These are phyloP conservation scores for Sclerotinia subarctica DNA, from an alignment of 2,329 filamentous ascomycete species.

Conservation along the genomic window DNA sequence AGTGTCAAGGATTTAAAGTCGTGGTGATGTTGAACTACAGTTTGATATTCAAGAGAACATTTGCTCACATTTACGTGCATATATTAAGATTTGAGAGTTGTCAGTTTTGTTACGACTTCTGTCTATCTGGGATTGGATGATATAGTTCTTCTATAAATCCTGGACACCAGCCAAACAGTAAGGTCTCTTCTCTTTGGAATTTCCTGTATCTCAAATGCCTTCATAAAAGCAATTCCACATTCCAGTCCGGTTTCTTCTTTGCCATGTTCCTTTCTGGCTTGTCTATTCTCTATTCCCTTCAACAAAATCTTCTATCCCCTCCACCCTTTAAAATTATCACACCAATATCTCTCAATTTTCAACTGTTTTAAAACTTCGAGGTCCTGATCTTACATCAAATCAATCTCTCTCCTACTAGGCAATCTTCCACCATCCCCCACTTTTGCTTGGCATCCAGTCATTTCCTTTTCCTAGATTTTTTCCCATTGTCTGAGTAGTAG, in stretches of 20 bases:
- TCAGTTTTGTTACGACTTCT: too few species aligned
- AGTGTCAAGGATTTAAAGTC: background rate
- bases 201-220: background rate
- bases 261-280: fast-evolving
- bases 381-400: background rate
- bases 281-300: background rate
- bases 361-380: background rate
- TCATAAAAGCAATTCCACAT: background rate
- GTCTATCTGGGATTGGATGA: too few species aligned
- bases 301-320: background rate
- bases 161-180: background rate
- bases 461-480: too few species aligned
- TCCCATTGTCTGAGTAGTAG: background rate
- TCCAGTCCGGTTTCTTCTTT: too few species aligned
- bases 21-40: background rate
- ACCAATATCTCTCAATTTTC: background rate
- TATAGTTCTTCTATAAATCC: background rate
- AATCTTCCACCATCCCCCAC: background rate
- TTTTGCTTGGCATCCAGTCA: background rate
- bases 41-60: background rate
- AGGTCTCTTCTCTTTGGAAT: background rate
- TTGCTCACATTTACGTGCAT: background rate
- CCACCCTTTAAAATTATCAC: too few species aligned
- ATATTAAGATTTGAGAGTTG: too few species aligned
- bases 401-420: background rate